Percentiles rank a stretch among this genome's conserved stretches.
Conservation (phyloP, 2,329 filamentous ascomycete species). For the Lachnellula arida region DNA sequence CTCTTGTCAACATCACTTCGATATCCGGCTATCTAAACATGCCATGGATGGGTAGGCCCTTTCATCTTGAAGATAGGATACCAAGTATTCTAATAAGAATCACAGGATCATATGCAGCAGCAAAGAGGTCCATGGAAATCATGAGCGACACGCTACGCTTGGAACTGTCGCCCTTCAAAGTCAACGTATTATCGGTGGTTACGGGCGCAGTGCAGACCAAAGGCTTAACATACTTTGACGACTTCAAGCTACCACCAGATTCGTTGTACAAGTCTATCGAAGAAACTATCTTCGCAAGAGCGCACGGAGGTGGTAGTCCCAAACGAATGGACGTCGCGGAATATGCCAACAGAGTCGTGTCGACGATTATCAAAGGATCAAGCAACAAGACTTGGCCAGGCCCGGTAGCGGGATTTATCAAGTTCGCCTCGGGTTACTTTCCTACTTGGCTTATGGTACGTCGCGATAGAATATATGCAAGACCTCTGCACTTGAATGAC, state of each 20-base stretch:
- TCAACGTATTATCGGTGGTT: slow-evolving; percentile 12
- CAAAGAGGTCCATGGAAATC: slow-evolving; percentile 9
- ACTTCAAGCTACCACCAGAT: neutral
- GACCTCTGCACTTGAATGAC: neutral
- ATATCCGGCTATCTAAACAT: slow-evolving; percentile 7
- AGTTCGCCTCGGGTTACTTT: neutral
- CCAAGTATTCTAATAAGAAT: slow-evolving; percentile 7
- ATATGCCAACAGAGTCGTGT: neutral
- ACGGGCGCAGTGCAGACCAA: slow-evolving; percentile 10
- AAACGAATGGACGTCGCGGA: neutral
- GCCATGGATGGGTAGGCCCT: slow-evolving; percentile 2
- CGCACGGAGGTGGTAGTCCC: neutral
- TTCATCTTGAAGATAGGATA: neutral
- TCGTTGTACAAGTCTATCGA: neutral
- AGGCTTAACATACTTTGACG: neutral
- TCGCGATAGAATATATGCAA: neutral
- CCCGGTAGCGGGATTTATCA: neutral
- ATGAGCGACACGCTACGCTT: slow-evolving; percentile 9
- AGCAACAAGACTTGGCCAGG: neutral
- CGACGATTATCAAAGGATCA: neutral
- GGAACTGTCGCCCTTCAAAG: slow-evolving; percentile 11
- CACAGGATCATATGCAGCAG: slow-evolving; percentile 11
- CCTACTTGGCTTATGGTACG: neutral
- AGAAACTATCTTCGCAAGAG: neutral
- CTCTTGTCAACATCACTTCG: slow-evolving; percentile 40